Conservation (phyloP, 768 basidiomycete species). For the Jaapia argillacea region DNA sequence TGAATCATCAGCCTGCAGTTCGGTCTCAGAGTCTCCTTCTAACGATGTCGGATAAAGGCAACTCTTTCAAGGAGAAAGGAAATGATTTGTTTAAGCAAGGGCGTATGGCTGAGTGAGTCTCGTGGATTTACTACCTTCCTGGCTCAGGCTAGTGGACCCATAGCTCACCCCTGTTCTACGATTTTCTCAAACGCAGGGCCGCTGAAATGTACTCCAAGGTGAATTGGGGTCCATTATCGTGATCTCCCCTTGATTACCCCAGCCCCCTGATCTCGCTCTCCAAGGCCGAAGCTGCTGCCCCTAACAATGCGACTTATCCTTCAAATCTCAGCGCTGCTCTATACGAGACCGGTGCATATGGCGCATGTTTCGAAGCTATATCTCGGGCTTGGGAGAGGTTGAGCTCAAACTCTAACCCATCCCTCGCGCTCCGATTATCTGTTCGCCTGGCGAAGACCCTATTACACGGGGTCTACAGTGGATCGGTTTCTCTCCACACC, state of each 20-base stretch:
- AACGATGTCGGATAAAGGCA: no score
- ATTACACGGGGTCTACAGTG: constrained; percentile 2
- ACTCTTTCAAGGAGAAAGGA: not conserved
- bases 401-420: constrained; percentile 1
- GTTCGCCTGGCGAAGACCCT: constrained; percentile 7
- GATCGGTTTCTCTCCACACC: not conserved
- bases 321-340: constrained; percentile 15
- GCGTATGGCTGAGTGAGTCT: not conserved
- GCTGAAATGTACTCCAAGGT: not conserved
- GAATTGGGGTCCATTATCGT: not conserved
- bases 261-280: not conserved
- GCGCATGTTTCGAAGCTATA: constrained; percentile 7
- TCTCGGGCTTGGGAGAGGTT: constrained; percentile 8
- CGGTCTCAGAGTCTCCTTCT: no score
- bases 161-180: not conserved
- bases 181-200: not conserved
- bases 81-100: not conserved
- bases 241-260: not conserved
- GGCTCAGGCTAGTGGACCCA: not conserved
- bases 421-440: constrained; percentile 7
- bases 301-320: constrained; percentile 9
- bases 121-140: not conserved
- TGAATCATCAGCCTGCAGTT: no score
- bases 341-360: constrained; percentile 11
- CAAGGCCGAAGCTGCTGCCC: not conserved